Conservation (phyloP, 2,329 filamentous ascomycete genomes). For the Aspergillus tamarii region DNA sequence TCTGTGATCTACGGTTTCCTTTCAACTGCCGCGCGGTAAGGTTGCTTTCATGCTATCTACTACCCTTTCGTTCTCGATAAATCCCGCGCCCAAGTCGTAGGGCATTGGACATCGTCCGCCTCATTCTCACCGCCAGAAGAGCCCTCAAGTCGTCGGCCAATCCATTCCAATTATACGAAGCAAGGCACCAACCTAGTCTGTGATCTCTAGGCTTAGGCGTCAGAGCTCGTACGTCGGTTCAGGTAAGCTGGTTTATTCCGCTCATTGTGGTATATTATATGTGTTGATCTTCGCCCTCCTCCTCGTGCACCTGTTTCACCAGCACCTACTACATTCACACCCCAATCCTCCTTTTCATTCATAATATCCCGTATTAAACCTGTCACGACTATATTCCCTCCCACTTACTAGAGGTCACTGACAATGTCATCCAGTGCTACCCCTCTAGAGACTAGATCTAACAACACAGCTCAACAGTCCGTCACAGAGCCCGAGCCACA, state of each 20-base stretch:
- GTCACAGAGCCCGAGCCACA: conserved; percentile 21
- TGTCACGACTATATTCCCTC: background rate
- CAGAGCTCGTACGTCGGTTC: background rate
- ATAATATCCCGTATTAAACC: background rate
- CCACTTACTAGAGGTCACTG: background rate
- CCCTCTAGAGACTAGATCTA: background rate
- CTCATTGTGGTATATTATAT: conserved; percentile 4
- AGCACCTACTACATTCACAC: background rate
- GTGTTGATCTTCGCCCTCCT: background rate
- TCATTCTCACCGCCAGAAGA: conserved; percentile 7
- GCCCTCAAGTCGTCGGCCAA: conserved; percentile 1
- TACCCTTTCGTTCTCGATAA: background rate
- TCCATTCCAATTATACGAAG: conserved; percentile 2
- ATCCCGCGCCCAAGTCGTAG: conserved; percentile 1
- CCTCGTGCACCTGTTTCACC: background rate
- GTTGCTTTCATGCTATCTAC: background rate
- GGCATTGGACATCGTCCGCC: conserved; percentile 4
- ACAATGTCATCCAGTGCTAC: conserved; percentile 18
- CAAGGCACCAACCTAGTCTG: conserved; percentile 2
- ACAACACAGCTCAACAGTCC: conserved; percentile 9
- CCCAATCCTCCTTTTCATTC: background rate
- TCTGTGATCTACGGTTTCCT: background rate
- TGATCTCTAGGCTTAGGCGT: background rate
- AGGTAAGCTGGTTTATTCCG: background rate
- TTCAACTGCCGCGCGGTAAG: background rate